phyloP scores from a whole-genome alignment of 345 rosid species.

The Euclidium syriacum region DNA sequence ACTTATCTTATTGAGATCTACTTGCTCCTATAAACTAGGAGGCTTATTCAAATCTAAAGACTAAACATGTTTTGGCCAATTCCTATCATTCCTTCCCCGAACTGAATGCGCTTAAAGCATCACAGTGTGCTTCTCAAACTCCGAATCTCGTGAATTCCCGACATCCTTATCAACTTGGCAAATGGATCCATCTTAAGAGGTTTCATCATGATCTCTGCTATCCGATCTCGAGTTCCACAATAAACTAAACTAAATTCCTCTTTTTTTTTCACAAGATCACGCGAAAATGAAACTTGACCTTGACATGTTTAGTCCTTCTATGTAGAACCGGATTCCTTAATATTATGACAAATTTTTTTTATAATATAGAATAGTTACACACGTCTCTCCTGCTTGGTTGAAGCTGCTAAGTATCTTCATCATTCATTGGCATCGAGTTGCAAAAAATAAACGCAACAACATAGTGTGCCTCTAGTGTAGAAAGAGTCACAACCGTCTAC shows the following conservation, averaged over 20 bases:
- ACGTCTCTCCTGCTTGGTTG: background rate
- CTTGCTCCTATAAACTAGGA: no score
- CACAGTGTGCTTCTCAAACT: no score
- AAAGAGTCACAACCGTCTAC: background rate
- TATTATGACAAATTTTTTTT: background rate
- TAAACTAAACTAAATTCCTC: background rate
- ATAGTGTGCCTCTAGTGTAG: background rate
- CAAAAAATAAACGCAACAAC: background rate
- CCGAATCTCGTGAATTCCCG: background rate
- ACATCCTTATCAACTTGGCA: fast-evolving
- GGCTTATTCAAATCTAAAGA: no score
- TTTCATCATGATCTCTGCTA: background rate
- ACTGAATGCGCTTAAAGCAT: no score
- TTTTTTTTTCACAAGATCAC: background rate
- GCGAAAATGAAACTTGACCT: background rate
- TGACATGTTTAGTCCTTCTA: background rate
- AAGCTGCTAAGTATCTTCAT: background rate
- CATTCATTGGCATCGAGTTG: background rate
- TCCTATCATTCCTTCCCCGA: no score
- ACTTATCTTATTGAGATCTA: no score
- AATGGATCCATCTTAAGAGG: background rate
- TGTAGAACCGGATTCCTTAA: background rate
- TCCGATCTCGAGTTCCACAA: background rate
- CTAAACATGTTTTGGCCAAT: no score
- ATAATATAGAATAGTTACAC: background rate